These are phyloP conservation scores for Lactarius psammicola DNA, from an alignment of 768 basidiomycete genomes.

Conservation along the genomic window DNA sequence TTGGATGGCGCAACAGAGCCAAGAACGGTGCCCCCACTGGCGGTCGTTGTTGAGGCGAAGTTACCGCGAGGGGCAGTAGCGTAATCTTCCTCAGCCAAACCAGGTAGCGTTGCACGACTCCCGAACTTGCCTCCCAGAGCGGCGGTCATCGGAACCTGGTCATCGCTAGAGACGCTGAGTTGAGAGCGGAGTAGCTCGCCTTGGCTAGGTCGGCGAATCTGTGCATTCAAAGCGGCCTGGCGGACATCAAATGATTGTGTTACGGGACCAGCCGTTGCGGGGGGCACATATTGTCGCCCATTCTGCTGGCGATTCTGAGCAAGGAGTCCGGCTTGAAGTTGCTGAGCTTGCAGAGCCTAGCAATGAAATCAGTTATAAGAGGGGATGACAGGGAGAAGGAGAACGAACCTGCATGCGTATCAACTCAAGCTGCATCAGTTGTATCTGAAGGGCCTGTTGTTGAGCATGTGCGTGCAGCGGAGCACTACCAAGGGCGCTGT, in stretches of 20 bases:
- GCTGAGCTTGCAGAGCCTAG: conserved; percentile 70
- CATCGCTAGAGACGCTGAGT: conserved; percentile 51
- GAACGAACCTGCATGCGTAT: conserved; percentile 70
- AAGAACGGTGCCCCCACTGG: conserved; percentile 72
- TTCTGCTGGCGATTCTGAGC: conserved; percentile 61
- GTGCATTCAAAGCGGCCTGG: conserved; percentile 51
- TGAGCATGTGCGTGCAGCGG: conserved; percentile 51
- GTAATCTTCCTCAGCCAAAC: conserved; percentile 43
- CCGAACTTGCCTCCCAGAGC: conserved; percentile 75
- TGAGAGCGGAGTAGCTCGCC: conserved; percentile 64
- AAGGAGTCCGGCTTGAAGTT: conserved; percentile 69
- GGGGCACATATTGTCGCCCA: conserved; percentile 49
- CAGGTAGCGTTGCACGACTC: conserved; percentile 50
- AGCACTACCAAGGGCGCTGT: conserved; percentile 40
- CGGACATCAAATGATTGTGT: conserved; percentile 64
- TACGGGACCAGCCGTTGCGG: conserved; percentile 73
- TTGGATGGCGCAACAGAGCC: conserved; percentile 64
- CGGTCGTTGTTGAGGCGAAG: conserved; percentile 56
- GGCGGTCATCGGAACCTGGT: conserved; percentile 79
- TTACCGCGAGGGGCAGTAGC: conserved; percentile 26
- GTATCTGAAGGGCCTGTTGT: conserved; percentile 71
- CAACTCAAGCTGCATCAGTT: conserved; percentile 83
- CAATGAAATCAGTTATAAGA: conserved; percentile 21
- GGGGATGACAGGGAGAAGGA: conserved; percentile 11
- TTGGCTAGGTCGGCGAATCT: conserved; percentile 67